Percentiles rank a stretch among this genome's conserved stretches.
Evolutionary conservation across 345 rosid species (phyloP).

Genomic region (Limnanthes douglasii): DNA sequence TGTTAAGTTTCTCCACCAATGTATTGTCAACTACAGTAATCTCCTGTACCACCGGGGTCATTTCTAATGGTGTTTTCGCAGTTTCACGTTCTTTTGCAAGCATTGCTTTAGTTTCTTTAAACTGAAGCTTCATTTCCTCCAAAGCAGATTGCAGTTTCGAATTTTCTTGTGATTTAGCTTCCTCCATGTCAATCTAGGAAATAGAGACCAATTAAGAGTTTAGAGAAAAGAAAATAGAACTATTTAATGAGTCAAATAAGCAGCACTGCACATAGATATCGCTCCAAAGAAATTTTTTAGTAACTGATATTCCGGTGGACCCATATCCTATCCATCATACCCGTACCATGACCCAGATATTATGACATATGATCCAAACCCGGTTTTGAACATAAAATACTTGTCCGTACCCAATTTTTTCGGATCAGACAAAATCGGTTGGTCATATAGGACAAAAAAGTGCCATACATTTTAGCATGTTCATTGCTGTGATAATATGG

Average conservation of each 20-base stretch:
- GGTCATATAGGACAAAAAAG: constrained; percentile 1
- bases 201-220: constrained; percentile 7
- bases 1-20: constrained; percentile 50
- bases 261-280: too few relatives aligned
- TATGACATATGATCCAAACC: too few relatives aligned
- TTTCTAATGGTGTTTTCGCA: constrained; percentile 47
- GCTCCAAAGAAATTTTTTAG: too few relatives aligned
- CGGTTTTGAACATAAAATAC: too few relatives aligned
- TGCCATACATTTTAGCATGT: too few relatives aligned
- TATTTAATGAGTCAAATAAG: too few relatives aligned
- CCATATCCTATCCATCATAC: too few relatives aligned
- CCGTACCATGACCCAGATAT: too few relatives aligned
- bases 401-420: not conserved
- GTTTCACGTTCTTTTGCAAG: constrained; percentile 55
- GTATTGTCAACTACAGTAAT: constrained; percentile 61
- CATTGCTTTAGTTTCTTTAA: constrained; percentile 62
- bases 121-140: constrained; percentile 54
- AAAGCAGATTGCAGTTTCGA: constrained; percentile 60
- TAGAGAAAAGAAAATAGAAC: not conserved
- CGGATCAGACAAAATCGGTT: not conserved
- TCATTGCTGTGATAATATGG: too few relatives aligned
- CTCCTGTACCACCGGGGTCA: constrained; percentile 65
- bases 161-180: constrained; percentile 79
- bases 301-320: too few relatives aligned
- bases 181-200: constrained; percentile 74